These are phyloP conservation scores for Yamadazyma epiphylla DNA, from an alignment of 1,139 yeast genomes.

Conservation along the genomic window DNA sequence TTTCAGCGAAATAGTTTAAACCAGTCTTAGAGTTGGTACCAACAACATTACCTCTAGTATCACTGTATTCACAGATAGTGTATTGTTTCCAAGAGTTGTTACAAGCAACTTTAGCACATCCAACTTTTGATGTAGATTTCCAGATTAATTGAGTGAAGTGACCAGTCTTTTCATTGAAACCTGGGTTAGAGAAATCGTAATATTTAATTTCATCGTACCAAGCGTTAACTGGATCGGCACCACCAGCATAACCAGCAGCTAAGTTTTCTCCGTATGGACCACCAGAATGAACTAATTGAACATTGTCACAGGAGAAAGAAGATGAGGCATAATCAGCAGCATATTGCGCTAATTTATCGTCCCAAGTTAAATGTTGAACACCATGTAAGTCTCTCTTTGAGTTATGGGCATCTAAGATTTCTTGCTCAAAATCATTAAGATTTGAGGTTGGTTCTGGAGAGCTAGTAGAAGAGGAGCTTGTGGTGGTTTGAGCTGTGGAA, in stretches of 20 bases:
- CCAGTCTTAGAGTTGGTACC: slow-evolving; percentile 31
- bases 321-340: slow-evolving; percentile 44
- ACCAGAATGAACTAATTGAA: slow-evolving; percentile 46
- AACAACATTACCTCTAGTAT: slow-evolving; percentile 56
- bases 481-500: slow-evolving; percentile 9
- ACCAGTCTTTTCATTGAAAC: slow-evolving; percentile 44
- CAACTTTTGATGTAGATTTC: slow-evolving; percentile 52
- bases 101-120: slow-evolving; percentile 60
- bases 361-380: slow-evolving; percentile 47
- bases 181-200: slow-evolving; percentile 47
- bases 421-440: slow-evolving; percentile 22
- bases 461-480: slow-evolving; percentile 10
- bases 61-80: slow-evolving; percentile 63
- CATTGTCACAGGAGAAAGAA: slow-evolving; percentile 49
- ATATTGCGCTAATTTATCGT: slow-evolving; percentile 40
- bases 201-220: slow-evolving; percentile 62
- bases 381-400: slow-evolving; percentile 52
- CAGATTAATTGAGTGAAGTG: slow-evolving; percentile 74
- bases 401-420: slow-evolving; percentile 49
- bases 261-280: slow-evolving; percentile 61
- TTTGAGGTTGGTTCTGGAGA: slow-evolving; percentile 12
- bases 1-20: slow-evolving; percentile 40
- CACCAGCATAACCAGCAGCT: slow-evolving; percentile 49
- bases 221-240: slow-evolving; percentile 52
- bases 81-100: slow-evolving; percentile 50